Evolutionary conservation across 495 filamentous ascomycete genomes (phyloP).

Genomic region (Poronia punctata): DNA sequence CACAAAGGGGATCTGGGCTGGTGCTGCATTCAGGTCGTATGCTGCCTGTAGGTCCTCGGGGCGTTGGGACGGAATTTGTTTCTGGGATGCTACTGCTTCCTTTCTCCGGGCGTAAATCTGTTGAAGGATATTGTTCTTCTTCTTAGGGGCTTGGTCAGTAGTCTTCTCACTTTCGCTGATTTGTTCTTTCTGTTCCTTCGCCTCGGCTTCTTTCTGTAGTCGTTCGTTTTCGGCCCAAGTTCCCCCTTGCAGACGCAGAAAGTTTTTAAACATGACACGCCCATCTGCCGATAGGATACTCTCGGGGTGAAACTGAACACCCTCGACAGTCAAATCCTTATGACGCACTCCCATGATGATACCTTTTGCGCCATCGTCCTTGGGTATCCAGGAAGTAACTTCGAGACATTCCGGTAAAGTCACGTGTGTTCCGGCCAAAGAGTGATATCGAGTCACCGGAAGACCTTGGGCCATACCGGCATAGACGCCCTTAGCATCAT

Average conservation of each 20-base stretch:
- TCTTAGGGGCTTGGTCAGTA: slow-evolving; percentile 27
- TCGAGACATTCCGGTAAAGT: slow-evolving; percentile 84
- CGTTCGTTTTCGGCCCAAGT: slow-evolving; percentile 79
- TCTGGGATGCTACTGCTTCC: slow-evolving; percentile 72
- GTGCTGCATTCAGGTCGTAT: slow-evolving; percentile 74
- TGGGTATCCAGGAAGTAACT: slow-evolving; percentile 82
- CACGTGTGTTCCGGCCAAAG: slow-evolving; percentile 84
- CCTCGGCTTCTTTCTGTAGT: slow-evolving; percentile 35
- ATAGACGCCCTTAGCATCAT: slow-evolving; percentile 87
- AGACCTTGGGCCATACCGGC: slow-evolving; percentile 66
- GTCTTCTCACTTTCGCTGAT: neutral
- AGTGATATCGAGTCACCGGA: slow-evolving; percentile 92
- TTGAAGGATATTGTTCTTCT: slow-evolving; percentile 79
- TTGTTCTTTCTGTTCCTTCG: slow-evolving; percentile 10
- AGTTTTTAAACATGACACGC: slow-evolving; percentile 84
- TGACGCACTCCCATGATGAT: slow-evolving; percentile 97
- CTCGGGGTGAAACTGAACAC: slow-evolving; percentile 96
- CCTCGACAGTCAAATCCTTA: slow-evolving; percentile 82
- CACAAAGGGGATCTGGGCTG: slow-evolving; percentile 78
- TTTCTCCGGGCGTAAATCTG: slow-evolving; percentile 84
- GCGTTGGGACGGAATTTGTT: slow-evolving; percentile 77
- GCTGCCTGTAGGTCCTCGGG: slow-evolving; percentile 77
- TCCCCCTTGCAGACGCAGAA: slow-evolving; percentile 75
- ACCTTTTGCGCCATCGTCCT: slow-evolving; percentile 54
- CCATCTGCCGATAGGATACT: slow-evolving; percentile 91